Evolutionary conservation across 495 filamentous ascomycete genomes (phyloP).

Genomic region (Aspergillus campestris): DNA sequence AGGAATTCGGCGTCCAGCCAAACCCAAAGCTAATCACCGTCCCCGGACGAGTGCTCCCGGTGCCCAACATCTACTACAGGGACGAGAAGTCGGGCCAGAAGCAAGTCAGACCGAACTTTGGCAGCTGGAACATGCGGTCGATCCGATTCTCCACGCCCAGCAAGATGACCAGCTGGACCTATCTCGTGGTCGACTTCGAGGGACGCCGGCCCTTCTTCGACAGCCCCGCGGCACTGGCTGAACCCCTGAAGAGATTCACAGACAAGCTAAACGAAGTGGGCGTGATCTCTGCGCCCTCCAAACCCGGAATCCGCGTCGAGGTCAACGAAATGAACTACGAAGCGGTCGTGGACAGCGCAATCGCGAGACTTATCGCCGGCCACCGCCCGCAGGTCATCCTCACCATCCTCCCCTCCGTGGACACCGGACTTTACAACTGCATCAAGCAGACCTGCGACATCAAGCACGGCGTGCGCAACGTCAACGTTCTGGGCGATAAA

Average conservation of each 20-base stretch:
- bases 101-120: slow-evolving; percentile 17
- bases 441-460: slow-evolving; percentile 64
- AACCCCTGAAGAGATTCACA: slow-evolving; percentile 9
- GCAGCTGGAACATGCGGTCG: slow-evolving; percentile 49
- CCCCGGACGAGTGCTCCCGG: slow-evolving; percentile 47
- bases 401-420: slow-evolving; percentile 48
- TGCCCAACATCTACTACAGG: slow-evolving; percentile 48
- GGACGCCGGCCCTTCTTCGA: slow-evolving; percentile 1
- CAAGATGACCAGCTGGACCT: slow-evolving; percentile 33
- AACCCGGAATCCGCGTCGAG: slow-evolving; percentile 8
- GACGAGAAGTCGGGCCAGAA: slow-evolving; percentile 17
- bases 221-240: slow-evolving; percentile 2
- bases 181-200: slow-evolving; percentile 12
- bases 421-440: slow-evolving; percentile 49
- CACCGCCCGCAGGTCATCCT: slow-evolving; percentile 46
- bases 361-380: slow-evolving; percentile 21
- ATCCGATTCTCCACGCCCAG: slow-evolving; percentile 33
- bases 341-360: slow-evolving; percentile 15
- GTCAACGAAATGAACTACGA: slow-evolving; percentile 10
- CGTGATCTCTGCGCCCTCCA: slow-evolving; percentile 10
- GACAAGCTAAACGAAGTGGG: slow-evolving; percentile 22
- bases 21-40: slow-evolving; percentile 53
- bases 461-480: slow-evolving; percentile 52
- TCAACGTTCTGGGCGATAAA: slow-evolving; percentile 50
- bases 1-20: slow-evolving; percentile 48